Evolutionary conservation across 2,329 filamentous ascomycete species (phyloP), one percentile per base, ranked within the genome.

Genomic region (Botrytis galanthina): DNA sequence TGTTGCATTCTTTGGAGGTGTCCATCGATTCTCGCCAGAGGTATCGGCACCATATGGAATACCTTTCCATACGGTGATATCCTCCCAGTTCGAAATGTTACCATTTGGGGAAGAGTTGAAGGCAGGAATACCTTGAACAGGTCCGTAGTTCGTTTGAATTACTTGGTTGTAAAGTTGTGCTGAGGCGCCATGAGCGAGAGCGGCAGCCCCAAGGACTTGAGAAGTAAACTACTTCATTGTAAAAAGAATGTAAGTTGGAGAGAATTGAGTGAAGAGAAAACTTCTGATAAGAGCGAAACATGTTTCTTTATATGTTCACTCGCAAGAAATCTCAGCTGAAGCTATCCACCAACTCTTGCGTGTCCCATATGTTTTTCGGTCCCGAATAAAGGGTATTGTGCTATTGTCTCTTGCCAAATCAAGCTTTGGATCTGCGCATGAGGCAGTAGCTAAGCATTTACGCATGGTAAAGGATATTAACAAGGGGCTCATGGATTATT

Each of bases 21-120:
- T 77, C 79, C 80, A 82, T 75, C 83, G 77, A 75, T 84, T 84
- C 59, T 81, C 74, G 14, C 83, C 83, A 1, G 80, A 82, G 0
- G 83, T 84, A 1, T 83, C 68, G 80, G 84, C 3, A 82, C 82
- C 9, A 29, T 59, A 70, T 35, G 68, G 51, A 46, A 70, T 70
- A 26, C 57, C 57, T 7, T 61, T 70, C 51, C 68, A 70, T 9
- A 70, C 68, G 12, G 68, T 57, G 20, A 70, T 70, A 83, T 78
- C 12, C 82, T 83, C 18, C 75, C 73, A 70, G 32, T 74, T n/a
- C 61, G 70, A 35, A 32, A 54, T 46, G 71, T 72, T 48, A 57
- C 68, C 57, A 73, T 46, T 62, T 67, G 74, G 32, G 71, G 44
- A 51, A 63, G 71, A 73, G 29, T 74, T 75, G 44, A 76, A 75